A percentile compares a stretch with the other conserved stretches of the same genome.
Conservation (phyloP, 1,284 basidiomycete species). For the Filobasidium uniguttulatum region DNA sequence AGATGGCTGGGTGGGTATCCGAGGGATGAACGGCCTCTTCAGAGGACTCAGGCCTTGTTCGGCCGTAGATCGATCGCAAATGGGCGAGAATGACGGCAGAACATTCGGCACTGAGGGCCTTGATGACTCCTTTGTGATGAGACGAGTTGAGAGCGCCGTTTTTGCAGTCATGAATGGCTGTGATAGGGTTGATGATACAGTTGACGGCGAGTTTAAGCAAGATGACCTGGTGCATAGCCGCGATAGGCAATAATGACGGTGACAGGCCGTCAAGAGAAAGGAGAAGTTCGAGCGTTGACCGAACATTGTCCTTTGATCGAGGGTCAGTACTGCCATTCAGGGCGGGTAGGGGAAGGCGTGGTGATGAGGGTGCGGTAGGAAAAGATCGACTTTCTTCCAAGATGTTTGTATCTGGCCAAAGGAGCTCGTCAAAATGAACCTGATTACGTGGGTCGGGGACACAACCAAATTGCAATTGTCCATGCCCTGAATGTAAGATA, state of each 20-base stretch:
- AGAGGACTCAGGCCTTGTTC: too few species aligned
- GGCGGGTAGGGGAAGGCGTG: slow-evolving; percentile 14
- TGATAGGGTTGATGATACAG: slow-evolving; percentile 73
- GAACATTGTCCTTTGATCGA: slow-evolving; percentile 42
- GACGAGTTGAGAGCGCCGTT: slow-evolving; percentile 52
- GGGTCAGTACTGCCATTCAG: slow-evolving; percentile 46
- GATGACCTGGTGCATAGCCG: slow-evolving; percentile 55
- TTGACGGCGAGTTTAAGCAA: slow-evolving; percentile 77
- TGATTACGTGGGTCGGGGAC: too few species aligned
- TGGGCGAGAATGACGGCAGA: too few species aligned
- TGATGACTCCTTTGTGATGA: not conserved
- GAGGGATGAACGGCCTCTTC: too few species aligned
- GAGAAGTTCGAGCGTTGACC: slow-evolving; percentile 54
- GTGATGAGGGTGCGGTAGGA: too few species aligned
- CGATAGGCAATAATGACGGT: slow-evolving; percentile 54
- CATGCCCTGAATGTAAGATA: slow-evolving; percentile 12
- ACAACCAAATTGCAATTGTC: slow-evolving; percentile 14
- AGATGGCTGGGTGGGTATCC: slow-evolving; percentile 11
- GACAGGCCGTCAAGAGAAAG: slow-evolving; percentile 47
- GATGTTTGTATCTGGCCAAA: too few species aligned
- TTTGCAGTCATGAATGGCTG: slow-evolving; percentile 49
- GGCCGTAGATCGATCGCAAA: too few species aligned
- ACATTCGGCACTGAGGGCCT: not conserved
- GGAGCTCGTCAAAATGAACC: too few species aligned
- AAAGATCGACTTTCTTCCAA: too few species aligned